Evolutionary conservation across 164 flowering plant genomes (phyloP), one percentile per base, ranked within the genome.

Genomic region (Annona cherimola): DNA sequence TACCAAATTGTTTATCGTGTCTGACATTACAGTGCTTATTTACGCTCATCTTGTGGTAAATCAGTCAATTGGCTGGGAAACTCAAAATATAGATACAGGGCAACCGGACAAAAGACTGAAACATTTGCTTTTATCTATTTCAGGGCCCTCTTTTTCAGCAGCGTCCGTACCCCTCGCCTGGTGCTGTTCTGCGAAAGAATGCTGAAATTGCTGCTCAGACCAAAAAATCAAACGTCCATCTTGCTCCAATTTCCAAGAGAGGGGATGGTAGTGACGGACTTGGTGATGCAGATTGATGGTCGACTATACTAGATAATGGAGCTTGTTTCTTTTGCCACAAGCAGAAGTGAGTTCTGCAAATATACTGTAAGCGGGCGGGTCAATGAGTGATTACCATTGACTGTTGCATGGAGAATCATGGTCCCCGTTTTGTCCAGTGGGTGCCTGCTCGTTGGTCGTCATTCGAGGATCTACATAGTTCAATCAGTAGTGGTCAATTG

Each of bases 111-210:
- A n/a, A 4, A n/a, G 18, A 44, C 5, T 66, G 46, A 6, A 9
- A n/a, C 3, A 43, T 66, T 18, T 5, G 7, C 20, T 16, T 4
- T 41, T 41, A 4, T 70, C 42, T 18, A 65, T 82, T 83, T 76
- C 96, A 96, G 99, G 98, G 98, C 61, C 99, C 99, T 73, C 91
- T 95, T 50, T 95, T 95, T 75, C 99, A 95, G 82, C 99, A 95
- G 77, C 93, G 99, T 19, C 99, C 99, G 2, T 96, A 96, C 67
- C 99, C 99, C n/a, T 96, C 99, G 18, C 99, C 99, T 26, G 99
- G 99, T 79, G 99, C 99, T 70, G 99, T 93, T 60, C 76, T 96
- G 78, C 82, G 99, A 16, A 96, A 87, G 82, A 96, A 96, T 85
- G 98, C 99, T 20, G 98, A 96, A 84, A 79, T 89, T 63, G 94